These are phyloP conservation scores for Globisporangium nodosum DNA, from an alignment of 352 stramenopile species.

Conservation along the genomic window DNA sequence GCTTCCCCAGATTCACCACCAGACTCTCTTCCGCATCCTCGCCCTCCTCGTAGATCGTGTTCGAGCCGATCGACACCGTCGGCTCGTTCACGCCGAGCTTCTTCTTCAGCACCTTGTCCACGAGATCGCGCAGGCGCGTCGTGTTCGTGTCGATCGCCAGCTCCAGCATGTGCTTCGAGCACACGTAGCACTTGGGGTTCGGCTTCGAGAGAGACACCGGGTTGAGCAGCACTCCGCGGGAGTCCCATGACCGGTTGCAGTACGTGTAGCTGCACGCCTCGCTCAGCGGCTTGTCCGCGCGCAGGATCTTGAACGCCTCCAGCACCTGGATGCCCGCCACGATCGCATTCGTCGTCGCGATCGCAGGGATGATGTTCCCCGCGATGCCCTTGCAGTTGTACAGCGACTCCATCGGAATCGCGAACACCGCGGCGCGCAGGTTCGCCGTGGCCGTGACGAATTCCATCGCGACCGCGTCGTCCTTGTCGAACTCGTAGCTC, in stretches of 20 bases:
- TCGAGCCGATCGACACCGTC: slow-evolving; percentile 80
- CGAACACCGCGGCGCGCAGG: slow-evolving; percentile 88
- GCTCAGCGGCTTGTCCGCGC: slow-evolving; percentile 51
- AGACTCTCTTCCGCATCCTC: slow-evolving; percentile 87
- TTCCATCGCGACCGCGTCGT: slow-evolving; percentile 94
- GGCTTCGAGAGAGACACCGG: slow-evolving; percentile 85
- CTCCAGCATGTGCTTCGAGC: slow-evolving; percentile 89
- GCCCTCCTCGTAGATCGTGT: slow-evolving; percentile 94
- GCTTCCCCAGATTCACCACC: slow-evolving; percentile 86
- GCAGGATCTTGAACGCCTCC: slow-evolving; percentile 80
- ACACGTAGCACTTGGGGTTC: slow-evolving; percentile 96
- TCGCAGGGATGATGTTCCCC: slow-evolving; percentile 99
- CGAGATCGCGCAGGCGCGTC: slow-evolving; percentile 73
- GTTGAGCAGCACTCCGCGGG: slow-evolving; percentile 90
- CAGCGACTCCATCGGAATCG: slow-evolving; percentile 77
- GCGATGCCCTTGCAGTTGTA: slow-evolving; percentile 97
- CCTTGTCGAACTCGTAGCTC: slow-evolving; percentile 96
- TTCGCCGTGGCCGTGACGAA: slow-evolving; percentile 98
- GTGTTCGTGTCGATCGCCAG: slow-evolving; percentile 87
- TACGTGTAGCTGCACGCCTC: slow-evolving; percentile 91
- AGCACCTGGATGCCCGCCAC: slow-evolving; percentile 93
- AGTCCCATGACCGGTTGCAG: slow-evolving; percentile 90
- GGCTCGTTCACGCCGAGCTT: slow-evolving; percentile 88
- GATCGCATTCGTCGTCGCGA: slow-evolving; percentile 99
- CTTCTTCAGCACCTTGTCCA: slow-evolving; percentile 83